Evolutionary conservation across 2,329 filamentous ascomycete species (phyloP).

Genomic region (Chaetomium sp.): DNA sequence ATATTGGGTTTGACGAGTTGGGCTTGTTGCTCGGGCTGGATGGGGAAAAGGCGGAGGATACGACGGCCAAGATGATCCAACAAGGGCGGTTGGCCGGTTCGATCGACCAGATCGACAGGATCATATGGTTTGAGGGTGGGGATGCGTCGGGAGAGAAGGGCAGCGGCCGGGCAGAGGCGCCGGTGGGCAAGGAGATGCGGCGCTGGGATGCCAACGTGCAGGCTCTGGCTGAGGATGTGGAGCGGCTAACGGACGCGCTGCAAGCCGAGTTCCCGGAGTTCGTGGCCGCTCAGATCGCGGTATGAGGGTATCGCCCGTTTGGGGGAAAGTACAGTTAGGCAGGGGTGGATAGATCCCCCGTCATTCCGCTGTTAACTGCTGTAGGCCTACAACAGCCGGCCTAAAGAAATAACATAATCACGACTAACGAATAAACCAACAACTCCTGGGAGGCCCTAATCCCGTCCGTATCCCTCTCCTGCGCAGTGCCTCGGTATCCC

Average conservation of each 20-base stretch:
- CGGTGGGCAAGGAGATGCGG: conserved; percentile 71
- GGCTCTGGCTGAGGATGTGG: conserved; percentile 73
- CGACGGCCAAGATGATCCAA: conserved; percentile 93
- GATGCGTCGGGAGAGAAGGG: conserved; percentile 70
- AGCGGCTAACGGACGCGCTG: conserved; percentile 37
- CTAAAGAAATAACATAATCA: conserved; percentile 20
- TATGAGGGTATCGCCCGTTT: conserved; percentile 16
- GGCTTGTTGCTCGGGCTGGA: conserved; percentile 77
- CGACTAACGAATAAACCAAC: conserved; percentile 11
- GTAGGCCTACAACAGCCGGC: background rate
- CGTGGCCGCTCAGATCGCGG: conserved; percentile 32
- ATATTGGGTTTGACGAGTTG: conserved; percentile 75
- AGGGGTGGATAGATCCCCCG: background rate
- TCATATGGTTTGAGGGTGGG: conserved; percentile 82
- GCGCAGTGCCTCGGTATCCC: background rate
- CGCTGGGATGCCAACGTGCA: conserved; percentile 91
- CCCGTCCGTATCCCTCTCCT: background rate
- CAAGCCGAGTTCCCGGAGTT: conserved; percentile 72
- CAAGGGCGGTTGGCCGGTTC: conserved; percentile 83
- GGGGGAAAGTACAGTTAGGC: background rate
- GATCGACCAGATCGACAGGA: conserved; percentile 89
- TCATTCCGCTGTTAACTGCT: background rate
- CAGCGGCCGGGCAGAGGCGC: conserved; percentile 64
- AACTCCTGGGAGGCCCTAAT: background rate
- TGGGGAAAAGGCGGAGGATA: conserved; percentile 81